Evolutionary conservation across 768 basidiomycete species (phyloP), one percentile per base, ranked within the genome.

Genomic region (Candolleomyces efflorescens): DNA sequence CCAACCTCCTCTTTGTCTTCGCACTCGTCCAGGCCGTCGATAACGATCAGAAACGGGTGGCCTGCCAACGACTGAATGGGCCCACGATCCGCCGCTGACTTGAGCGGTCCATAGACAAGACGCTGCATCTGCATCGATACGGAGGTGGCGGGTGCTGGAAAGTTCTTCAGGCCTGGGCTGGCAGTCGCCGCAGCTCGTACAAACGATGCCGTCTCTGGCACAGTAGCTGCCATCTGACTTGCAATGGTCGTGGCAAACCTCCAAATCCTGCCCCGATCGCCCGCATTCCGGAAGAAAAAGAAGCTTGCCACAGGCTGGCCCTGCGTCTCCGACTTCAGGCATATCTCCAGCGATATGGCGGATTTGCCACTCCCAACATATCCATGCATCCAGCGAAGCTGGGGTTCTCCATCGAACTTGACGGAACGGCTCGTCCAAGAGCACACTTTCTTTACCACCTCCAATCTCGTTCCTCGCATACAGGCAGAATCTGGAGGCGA

Each of bases 321-420:
- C 5, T 5, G 15, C 17, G 50, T 36, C 3, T 47, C 9, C 20
- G 46, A 60, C 17, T 38, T 5, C 12, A 60, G 56, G 6, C 60
- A 60, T 7, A 65, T 53, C 5, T 53, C 54, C 38, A 61, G 61
- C 6, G 60, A 55, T 12, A 65, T 59, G 9, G 62, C 62, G 3
- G 63, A 62, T 47, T 66, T 66, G 10, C 65, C 65, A n/a, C 58
- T 55, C n/a, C 65, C 65, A 13, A 60, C 65, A 3, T 63, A 58
- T 3, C 65, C 65, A 27, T 59, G 37, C 1, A 66, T 22, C 63
- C 65, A 66, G 13, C 64, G 20, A 24, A 66, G 43, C 15, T 53
- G 46, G 12, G 46, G 46, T 13, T 22, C 20, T 12, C 5, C 46
- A 5, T 17, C 24, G 46, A 20, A 23, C 13, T 12, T 12, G 18